Evolutionary conservation across 306 rosid genomes (phyloP), one percentile per base, ranked within the genome.

Genomic region (Heteromeles arbutifolia): DNA sequence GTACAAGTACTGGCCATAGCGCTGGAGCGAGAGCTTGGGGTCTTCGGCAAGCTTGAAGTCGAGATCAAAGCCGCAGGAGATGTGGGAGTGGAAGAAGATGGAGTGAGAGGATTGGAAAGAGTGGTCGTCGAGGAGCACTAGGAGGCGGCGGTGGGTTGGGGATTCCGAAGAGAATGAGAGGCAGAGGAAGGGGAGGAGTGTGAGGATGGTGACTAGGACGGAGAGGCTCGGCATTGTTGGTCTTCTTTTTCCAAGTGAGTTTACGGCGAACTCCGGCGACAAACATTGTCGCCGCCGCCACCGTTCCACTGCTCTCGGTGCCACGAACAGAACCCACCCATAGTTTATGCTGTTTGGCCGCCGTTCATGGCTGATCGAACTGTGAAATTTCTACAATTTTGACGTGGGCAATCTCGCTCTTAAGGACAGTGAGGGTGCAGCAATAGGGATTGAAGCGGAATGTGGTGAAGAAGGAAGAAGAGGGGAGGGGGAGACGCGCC

Each of bases 51-150:
- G 65, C 4, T 61, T 26, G 34, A 61, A 61, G 34, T 61, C 11
- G 2, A 61, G 65, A 61, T 25, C 11, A 0, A 25, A 61, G 19
- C 1, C 1, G 21, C 1, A 4, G 4, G 11, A 61, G 11, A 13
- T 25, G 34, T 10, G 21, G 17, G 34, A 25, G 21, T 25, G 34
- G 34, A 61, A 61, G 21, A 61, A 25, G 65, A 12, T 25, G 4
- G 10, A 61, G 21, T 25, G 34, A 25, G 65, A 61, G 32, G 32
- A 61, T 1, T 61, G 4, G 85, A 88, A 13, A 50, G 90, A 88
- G 50, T 86, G 82, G 74, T 90, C 91, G 39, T 92, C 96, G 70
- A 92, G 88, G 65, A 90, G 69, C 41, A 92, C 93, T 15, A 88
- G 91, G 70, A 90, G 54, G 71, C 85, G 88, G 2, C 86, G 90